Evolutionary conservation across 2,329 filamentous ascomycete species (phyloP).

Genomic region (Cordyceps javanica): DNA sequence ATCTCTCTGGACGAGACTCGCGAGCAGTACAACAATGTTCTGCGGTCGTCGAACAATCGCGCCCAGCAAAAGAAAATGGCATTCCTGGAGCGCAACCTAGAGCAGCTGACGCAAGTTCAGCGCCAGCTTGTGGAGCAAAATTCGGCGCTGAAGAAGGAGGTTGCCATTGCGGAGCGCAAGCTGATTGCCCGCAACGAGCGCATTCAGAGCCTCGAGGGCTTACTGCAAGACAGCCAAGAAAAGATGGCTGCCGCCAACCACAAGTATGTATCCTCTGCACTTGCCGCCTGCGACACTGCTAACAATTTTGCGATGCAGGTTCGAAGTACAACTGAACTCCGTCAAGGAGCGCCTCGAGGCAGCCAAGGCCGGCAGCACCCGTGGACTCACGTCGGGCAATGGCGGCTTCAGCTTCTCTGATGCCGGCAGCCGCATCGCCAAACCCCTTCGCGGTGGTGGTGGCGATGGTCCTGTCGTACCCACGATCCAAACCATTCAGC

Average conservation of each 20-base stretch:
- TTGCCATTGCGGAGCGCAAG: conserved; percentile 96
- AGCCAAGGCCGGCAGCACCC: conserved; percentile 85
- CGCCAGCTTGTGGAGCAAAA: conserved; percentile 98
- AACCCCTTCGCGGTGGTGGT: conserved; percentile 59
- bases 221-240: conserved; percentile 96
- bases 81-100: conserved; percentile 94
- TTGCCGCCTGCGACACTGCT: conserved; percentile 17
- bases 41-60: conserved; percentile 93
- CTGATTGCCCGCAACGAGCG: conserved; percentile 94
- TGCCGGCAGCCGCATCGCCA: conserved; percentile 61
- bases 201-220: conserved; percentile 84
- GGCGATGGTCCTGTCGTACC: conserved; percentile 43
- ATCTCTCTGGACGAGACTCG: conserved; percentile 95
- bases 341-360: conserved; percentile 97
- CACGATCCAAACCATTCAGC: conserved; percentile 51
- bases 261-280: conserved; percentile 57
- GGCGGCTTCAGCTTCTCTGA: conserved; percentile 66
- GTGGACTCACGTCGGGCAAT: conserved; percentile 64
- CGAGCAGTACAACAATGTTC: conserved; percentile 98
- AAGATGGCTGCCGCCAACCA: conserved; percentile 97
- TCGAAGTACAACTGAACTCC: conserved; percentile 92
- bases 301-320: conserved; percentile 50
- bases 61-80: conserved; percentile 99
- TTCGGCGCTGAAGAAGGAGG: conserved; percentile 94
- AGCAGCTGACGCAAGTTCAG: conserved; percentile 96